Evolutionary conservation across 495 filamentous ascomycete genomes (phyloP), one percentile per base, ranked within the genome.

Genomic region (Hypoxylon trugodes): DNA sequence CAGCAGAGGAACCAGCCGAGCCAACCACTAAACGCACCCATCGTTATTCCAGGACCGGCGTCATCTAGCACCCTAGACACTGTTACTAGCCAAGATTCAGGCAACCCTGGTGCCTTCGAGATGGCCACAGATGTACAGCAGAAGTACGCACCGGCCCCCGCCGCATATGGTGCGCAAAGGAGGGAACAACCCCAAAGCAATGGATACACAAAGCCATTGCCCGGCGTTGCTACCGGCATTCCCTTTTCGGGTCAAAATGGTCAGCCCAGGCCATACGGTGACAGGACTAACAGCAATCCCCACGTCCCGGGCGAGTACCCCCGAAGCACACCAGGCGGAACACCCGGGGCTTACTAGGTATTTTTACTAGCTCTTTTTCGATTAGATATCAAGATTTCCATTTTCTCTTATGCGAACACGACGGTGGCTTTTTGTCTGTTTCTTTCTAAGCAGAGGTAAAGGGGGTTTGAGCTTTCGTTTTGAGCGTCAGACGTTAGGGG

Each of bases 261-360:
- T 57, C 66, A 43, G 56, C 5, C 46, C 10, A 58, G 68, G 21
- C 65, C 70, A 2, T 58, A 68, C 25, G 49, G 60, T 19, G 56
- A 58, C n/a, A 51, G 69, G 28, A 74, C 69, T 1, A 77, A 70
- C 26, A 75, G 75, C 38, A 73, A 81, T 43, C 77, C 86, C 6
- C 83, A 86, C 48, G 73, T 87, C 1, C 84, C 85, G 6, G 84
- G 85, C 8, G 79, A 85, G 62, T 87, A 80, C 63, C 85, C 85
- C 1, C 79, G 75, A 33, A 69, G 68, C 12, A 71, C 73, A 1
- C 63, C 49, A 3, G 49, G 58, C 3, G 33, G 12, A 1, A 70
- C 61, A 2, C 70, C 64, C 3, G 40, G 61, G 0, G 41, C 61
- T 19, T 68, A 54, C 28, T 69, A 57, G 26, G 35, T 21, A 4